A percentile compares a stretch with the other conserved stretches of the same genome.
phyloP scores from a whole-genome alignment of 208 protist species.

The Tritrichomonas musculus region DNA sequence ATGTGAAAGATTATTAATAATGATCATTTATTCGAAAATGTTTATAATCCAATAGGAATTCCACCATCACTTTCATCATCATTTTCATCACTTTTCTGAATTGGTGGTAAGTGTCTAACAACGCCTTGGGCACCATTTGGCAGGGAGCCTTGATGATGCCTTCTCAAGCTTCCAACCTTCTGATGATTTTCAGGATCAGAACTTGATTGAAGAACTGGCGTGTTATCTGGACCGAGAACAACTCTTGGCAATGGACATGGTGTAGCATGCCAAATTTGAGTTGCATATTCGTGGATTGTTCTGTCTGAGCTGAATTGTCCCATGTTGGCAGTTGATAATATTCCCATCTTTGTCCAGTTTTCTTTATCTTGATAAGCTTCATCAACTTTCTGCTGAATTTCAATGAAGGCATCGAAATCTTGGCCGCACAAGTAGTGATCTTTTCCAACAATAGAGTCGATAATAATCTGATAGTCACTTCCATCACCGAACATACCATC shows the following conservation, averaged over 20 bases:
- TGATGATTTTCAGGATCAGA: neutral
- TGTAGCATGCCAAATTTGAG: neutral
- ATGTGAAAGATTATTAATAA: no score
- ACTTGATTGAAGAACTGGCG: neutral
- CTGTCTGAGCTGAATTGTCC: neutral
- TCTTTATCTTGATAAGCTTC: neutral
- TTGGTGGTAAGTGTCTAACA: no score
- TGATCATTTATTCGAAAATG: no score
- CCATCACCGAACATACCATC: neutral
- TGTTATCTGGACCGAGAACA: neutral
- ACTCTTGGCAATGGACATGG: neutral
- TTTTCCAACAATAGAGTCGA: neutral
- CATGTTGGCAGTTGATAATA: conserved; percentile 24
- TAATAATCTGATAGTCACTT: neutral
- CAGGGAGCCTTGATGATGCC: neutral
- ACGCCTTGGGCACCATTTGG: neutral
- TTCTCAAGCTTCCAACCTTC: neutral
- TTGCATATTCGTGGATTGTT: neutral
- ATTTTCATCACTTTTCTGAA: no score
- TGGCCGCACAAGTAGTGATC: neutral
- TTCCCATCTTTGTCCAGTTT: neutral
- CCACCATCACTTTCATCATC: no score
- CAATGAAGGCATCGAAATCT: neutral
- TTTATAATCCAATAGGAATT: no score
- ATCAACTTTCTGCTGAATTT: neutral